A percentile compares a stretch with the other conserved stretches of the same genome.
Conservation (phyloP, 352 stramenopile genomes). For the Globisporangium nunn region DNA sequence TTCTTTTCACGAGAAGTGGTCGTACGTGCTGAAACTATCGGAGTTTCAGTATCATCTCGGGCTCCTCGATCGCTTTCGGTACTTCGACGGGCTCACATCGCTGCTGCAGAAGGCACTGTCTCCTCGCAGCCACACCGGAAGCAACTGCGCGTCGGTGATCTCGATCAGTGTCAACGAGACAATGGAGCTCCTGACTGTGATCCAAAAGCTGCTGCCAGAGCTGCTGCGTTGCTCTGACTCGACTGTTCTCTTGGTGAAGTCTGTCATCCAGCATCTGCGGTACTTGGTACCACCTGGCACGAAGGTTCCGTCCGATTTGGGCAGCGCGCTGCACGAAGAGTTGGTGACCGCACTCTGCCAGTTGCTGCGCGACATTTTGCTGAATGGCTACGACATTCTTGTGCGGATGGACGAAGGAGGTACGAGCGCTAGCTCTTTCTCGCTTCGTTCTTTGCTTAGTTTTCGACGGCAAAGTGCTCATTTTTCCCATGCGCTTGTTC, state of each 20-base stretch:
- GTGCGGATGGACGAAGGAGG: constrained; percentile 79
- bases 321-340: constrained; percentile 57
- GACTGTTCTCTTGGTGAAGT: constrained; percentile 68
- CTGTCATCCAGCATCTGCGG: constrained; percentile 63
- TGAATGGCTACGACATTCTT: constrained; percentile 63
- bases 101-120: constrained; percentile 72
- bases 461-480: background rate
- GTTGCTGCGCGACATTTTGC: constrained; percentile 61
- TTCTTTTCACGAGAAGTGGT: constrained; percentile 70
- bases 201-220: constrained; percentile 69
- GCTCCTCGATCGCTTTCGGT: constrained; percentile 62
- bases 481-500: background rate
- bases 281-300: constrained; percentile 59
- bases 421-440: constrained; percentile 18
- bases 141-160: constrained; percentile 37
- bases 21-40: constrained; percentile 75
- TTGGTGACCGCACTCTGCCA: constrained; percentile 60
- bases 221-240: constrained; percentile 50
- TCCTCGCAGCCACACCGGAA: constrained; percentile 25
- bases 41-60: constrained; percentile 79
- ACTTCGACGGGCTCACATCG: constrained; percentile 74
- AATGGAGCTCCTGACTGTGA: constrained; percentile 63
- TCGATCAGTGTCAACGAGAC: constrained; percentile 61
- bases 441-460: background rate
- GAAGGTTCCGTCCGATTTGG: constrained; percentile 29